Evolutionary conservation across 2,329 filamentous ascomycete species (phyloP).

Genomic region (Plenodomus tracheiphilus): DNA sequence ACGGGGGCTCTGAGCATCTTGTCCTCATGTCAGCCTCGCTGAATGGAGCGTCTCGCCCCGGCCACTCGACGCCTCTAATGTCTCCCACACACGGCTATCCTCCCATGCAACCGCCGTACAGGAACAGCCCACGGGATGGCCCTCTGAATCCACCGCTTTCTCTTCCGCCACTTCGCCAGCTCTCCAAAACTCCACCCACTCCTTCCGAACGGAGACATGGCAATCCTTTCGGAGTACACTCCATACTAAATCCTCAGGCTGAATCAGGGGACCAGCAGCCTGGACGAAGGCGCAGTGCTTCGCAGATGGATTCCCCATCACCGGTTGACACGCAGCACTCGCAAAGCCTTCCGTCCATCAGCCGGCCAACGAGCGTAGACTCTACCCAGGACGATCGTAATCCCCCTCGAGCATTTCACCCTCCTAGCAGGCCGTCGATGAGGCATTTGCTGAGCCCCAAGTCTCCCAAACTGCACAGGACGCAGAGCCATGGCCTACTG

Average conservation of each 20-base stretch:
- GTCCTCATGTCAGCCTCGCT: slow-evolving; percentile 33
- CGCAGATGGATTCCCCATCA: slow-evolving; percentile 50
- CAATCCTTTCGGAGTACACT: slow-evolving; percentile 48
- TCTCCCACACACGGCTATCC: slow-evolving; percentile 31
- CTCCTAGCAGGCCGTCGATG: slow-evolving; percentile 29
- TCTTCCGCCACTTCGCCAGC: slow-evolving; percentile 39
- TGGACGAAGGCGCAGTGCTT: slow-evolving; percentile 46
- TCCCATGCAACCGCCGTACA: slow-evolving; percentile 31
- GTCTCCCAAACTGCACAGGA: slow-evolving; percentile 57
- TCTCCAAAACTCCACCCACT: slow-evolving; percentile 41
- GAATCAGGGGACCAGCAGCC: slow-evolving; percentile 39
- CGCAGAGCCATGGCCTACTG: slow-evolving; percentile 53
- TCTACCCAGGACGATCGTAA: slow-evolving; percentile 31
- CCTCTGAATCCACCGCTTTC: slow-evolving; percentile 24
- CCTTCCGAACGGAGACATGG: slow-evolving; percentile 34
- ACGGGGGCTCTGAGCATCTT: slow-evolving; percentile 38
- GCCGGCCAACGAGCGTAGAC: slow-evolving; percentile 40
- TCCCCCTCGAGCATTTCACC: slow-evolving; percentile 29
- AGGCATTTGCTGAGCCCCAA: slow-evolving; percentile 62
- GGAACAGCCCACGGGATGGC: slow-evolving; percentile 24
- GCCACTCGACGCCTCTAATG: slow-evolving; percentile 31
- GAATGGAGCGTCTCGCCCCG: slow-evolving; percentile 25
- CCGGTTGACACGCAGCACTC: slow-evolving; percentile 43
- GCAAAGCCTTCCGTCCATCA: slow-evolving; percentile 39
- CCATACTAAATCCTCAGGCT: slow-evolving; percentile 51